phyloP scores from a whole-genome alignment of 2,329 filamentous ascomycete genomes.

The Exophiala sp. region DNA sequence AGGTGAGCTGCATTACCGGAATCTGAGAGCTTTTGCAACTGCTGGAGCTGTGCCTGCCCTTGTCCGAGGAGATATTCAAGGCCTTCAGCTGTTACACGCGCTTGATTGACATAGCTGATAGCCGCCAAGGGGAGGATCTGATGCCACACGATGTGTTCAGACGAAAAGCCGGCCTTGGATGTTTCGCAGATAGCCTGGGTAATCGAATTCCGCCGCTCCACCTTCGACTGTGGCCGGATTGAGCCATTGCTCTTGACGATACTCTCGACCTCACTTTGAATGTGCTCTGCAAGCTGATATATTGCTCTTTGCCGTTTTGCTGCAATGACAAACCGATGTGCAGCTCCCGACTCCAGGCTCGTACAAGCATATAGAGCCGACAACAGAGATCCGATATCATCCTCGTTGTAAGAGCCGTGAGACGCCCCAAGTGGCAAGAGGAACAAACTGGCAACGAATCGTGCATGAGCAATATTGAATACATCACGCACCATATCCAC shows the following conservation, averaged over 20 bases:
- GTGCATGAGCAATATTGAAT: constrained; percentile 52
- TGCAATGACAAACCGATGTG: constrained; percentile 50
- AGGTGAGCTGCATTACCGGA: not conserved
- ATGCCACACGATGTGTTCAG: constrained; percentile 12
- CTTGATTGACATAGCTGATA: constrained; percentile 67
- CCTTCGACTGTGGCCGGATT: constrained; percentile 47
- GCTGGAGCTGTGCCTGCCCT: constrained; percentile 54
- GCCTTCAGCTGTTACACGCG: constrained; percentile 67
- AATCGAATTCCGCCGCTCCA: constrained; percentile 33
- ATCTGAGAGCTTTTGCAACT: constrained; percentile 58
- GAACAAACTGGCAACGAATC: constrained; percentile 55
- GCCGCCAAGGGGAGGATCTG: constrained; percentile 66
- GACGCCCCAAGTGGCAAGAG: constrained; percentile 56
- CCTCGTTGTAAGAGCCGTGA: constrained; percentile 51
- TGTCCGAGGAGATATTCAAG: constrained; percentile 64
- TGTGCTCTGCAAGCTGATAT: constrained; percentile 56
- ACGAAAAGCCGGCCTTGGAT: constrained; percentile 5
- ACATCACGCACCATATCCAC: constrained; percentile 50
- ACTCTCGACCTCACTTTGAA: constrained; percentile 64
- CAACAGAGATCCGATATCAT: constrained; percentile 54
- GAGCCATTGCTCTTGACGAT: constrained; percentile 55
- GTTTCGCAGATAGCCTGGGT: constrained; percentile 6
- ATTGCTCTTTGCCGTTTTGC: constrained; percentile 50
- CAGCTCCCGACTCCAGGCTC: constrained; percentile 55
- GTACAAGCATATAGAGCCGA: constrained; percentile 51